Percentiles rank a stretch among this genome's conserved stretches.
These are phyloP conservation scores for Sclerotinia subarctica DNA, from an alignment of 2,329 filamentous ascomycete genomes.

Conservation along the genomic window DNA sequence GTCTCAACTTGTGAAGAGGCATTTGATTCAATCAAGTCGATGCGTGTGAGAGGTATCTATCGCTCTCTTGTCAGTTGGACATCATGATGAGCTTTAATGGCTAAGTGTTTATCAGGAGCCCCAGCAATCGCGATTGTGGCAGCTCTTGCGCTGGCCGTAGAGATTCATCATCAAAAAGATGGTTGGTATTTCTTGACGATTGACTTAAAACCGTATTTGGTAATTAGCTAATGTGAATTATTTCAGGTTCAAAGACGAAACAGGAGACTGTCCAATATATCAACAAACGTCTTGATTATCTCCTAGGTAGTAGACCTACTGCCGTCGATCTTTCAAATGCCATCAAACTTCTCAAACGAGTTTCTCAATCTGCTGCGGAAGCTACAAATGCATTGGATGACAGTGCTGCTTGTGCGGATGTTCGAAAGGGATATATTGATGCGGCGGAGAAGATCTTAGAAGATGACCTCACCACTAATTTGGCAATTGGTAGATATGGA, in stretches of 20 bases:
- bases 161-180: slow-evolving; percentile 60
- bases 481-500: slow-evolving; percentile 77
- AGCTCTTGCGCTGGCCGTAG: slow-evolving; percentile 80
- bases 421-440: slow-evolving; percentile 69
- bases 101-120: slow-evolving; percentile 53
- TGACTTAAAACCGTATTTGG: not conserved
- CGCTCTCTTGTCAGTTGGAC: not conserved
- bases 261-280: slow-evolving; percentile 68
- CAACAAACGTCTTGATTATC: slow-evolving; percentile 73
- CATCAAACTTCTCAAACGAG: slow-evolving; percentile 70
- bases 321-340: slow-evolving; percentile 94
- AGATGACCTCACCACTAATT: slow-evolving; percentile 84
- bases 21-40: slow-evolving; percentile 78
- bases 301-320: slow-evolving; percentile 85
- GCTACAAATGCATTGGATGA: slow-evolving; percentile 30
- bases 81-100: slow-evolving; percentile 2
- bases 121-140: slow-evolving; percentile 99
- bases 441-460: slow-evolving; percentile 83
- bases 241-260: slow-evolving; percentile 32
- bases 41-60: slow-evolving; percentile 62
- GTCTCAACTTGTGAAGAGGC: slow-evolving; percentile 70
- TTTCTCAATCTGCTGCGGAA: slow-evolving; percentile 52
- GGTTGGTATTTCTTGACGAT: slow-evolving; percentile 35
- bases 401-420: slow-evolving; percentile 41
- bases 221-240: not conserved